Conservation (phyloP, 2,329 filamentous ascomycete species). For the Rhinocladiella similis region DNA sequence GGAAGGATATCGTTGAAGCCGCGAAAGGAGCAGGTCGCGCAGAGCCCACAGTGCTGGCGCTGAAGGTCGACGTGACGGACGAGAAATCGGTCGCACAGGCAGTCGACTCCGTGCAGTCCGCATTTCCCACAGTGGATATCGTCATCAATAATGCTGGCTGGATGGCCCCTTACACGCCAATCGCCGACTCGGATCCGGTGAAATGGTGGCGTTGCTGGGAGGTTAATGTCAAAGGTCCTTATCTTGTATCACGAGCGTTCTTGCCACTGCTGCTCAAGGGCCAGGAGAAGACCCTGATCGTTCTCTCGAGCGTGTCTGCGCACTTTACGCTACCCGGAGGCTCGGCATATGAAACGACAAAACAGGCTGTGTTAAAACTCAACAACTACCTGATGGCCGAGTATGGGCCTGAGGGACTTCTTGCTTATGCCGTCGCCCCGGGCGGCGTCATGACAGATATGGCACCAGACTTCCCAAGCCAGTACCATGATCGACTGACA, state of each 20-base stretch:
- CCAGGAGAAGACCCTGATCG: constrained; percentile 34
- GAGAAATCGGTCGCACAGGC: constrained; percentile 37
- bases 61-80: constrained; percentile 48
- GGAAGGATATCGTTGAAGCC: constrained; percentile 35
- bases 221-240: constrained; percentile 52
- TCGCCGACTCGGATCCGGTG: constrained; percentile 33
- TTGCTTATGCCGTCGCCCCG: constrained; percentile 25
- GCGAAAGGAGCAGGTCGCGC: constrained; percentile 38
- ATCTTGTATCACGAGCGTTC: constrained; percentile 27
- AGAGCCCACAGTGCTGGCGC: constrained; percentile 42
- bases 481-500: constrained; percentile 13
- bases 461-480: constrained; percentile 6
- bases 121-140: constrained; percentile 32
- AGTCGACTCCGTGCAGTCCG: constrained; percentile 33
- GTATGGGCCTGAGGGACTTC: constrained; percentile 37
- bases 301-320: constrained; percentile 43
- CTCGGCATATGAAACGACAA: constrained; percentile 49
- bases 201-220: constrained; percentile 51
- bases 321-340: constrained; percentile 35
- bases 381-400: constrained; percentile 48
- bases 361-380: constrained; percentile 47
- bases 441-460: constrained; percentile 25
- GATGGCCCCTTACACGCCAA: constrained; percentile 19
- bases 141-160: constrained; percentile 29
- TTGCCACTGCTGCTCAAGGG: constrained; percentile 36